Conservation (phyloP, 495 filamentous ascomycete species). For the Neurospora intermedia region DNA sequence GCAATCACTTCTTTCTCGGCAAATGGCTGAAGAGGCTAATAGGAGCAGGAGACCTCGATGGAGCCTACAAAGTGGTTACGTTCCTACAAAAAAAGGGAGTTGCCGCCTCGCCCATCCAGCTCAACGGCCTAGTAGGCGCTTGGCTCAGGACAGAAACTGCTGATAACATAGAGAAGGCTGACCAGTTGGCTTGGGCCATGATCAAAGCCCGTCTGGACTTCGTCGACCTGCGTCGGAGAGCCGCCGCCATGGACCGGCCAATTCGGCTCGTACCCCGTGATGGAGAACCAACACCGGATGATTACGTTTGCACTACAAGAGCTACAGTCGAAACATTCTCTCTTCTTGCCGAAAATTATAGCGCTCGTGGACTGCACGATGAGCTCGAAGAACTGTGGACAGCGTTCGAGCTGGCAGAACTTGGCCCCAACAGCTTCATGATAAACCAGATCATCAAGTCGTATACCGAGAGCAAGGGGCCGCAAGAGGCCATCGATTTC, state of each 20-base stretch:
- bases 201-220: constrained; percentile 53
- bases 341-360: constrained; percentile 62
- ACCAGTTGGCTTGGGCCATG: constrained; percentile 67
- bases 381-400: constrained; percentile 47
- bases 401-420: constrained; percentile 45
- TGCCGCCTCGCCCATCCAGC: constrained; percentile 52
- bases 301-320: constrained; percentile 25
- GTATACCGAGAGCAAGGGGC: constrained; percentile 41
- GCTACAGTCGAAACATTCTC: constrained; percentile 71
- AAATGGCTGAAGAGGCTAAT: constrained; percentile 76
- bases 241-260: constrained; percentile 1
- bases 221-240: constrained; percentile 29
- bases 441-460: constrained; percentile 66
- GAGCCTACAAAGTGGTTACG: constrained; percentile 55
- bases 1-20: constrained; percentile 71
- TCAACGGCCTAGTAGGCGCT: constrained; percentile 66
- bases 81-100: constrained; percentile 58
- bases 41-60: constrained; percentile 57
- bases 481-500: constrained; percentile 42
- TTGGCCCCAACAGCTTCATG: constrained; percentile 56
- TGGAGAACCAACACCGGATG: constrained; percentile 13
- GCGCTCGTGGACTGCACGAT: constrained; percentile 44
- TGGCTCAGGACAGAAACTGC: constrained; percentile 54
- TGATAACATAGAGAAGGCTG: constrained; percentile 47
- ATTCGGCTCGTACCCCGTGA: constrained; percentile 18